These are phyloP conservation scores for Xerocomus tenax DNA, from an alignment of 1,284 basidiomycete genomes.

Conservation along the genomic window DNA sequence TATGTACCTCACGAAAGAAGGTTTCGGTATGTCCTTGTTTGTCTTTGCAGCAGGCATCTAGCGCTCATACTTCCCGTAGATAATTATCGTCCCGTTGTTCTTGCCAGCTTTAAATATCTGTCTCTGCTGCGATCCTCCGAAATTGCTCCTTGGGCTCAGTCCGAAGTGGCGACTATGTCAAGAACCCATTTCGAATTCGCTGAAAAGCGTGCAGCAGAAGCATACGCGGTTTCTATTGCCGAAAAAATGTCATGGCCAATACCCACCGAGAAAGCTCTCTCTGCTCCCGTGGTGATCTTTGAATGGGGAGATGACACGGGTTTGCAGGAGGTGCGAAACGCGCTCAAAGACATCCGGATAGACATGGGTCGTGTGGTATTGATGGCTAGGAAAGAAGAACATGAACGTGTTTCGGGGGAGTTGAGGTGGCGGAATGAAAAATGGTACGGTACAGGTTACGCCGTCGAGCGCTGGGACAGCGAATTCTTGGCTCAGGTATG, in stretches of 20 bases:
- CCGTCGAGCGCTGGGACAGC: constrained; percentile 58
- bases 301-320: constrained; percentile 63
- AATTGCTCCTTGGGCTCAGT: constrained; percentile 68
- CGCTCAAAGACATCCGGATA: constrained; percentile 41
- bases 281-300: constrained; percentile 65
- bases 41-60: constrained; percentile 2
- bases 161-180: constrained; percentile 71
- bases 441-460: constrained; percentile 82
- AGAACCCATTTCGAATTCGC: constrained; percentile 80
- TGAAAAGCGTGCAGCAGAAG: constrained; percentile 75
- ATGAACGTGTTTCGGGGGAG: constrained; percentile 44
- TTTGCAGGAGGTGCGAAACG: constrained; percentile 52
- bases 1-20: constrained; percentile 76
- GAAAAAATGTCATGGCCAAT: constrained; percentile 73
- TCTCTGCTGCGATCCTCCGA: constrained; percentile 66
- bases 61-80: constrained; percentile 30
- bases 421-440: constrained; percentile 64
- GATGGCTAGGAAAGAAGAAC: constrained; percentile 67
- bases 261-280: constrained; percentile 73
- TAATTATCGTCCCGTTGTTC: constrained; percentile 69
- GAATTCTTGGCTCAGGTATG: constrained; percentile 57
- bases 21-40: constrained; percentile 57
- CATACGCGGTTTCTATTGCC: constrained; percentile 74
- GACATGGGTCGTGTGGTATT: constrained; percentile 63
- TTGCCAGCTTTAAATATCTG: constrained; percentile 82